Evolutionary conservation across 2,329 filamentous ascomycete genomes (phyloP), one percentile per base, ranked within the genome.

Genomic region (Blumeriella jaapii): DNA sequence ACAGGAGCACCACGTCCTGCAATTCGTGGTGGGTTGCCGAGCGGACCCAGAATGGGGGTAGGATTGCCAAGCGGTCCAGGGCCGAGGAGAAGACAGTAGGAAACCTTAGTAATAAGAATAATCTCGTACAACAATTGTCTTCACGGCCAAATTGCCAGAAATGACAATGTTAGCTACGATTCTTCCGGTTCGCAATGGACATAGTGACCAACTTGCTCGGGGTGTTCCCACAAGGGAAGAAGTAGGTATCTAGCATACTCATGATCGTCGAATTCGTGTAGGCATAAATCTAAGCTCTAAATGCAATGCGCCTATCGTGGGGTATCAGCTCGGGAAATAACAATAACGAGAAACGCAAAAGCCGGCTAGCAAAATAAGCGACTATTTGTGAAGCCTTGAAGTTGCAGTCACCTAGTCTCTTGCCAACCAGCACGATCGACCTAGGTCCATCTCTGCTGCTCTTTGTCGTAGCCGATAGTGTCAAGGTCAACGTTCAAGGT

Each of bases 401-500:
- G 15, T 15, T 14, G 8, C 9, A 27, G 19, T 26, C 24, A 23
- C 10, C 12, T 9, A 9, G 9, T 23, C 13, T 17, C 13, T 22
- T 9, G n/a, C 11, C 2, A 13, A 2, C 6, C 6, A 4, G 18
- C 15, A 3, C 28, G 4, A 13, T 4, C 12, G 10, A 22, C 26
- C 27, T 13, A 35, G 12, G 65, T 57, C 77, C 77, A 82, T 51
- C 61, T 60, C 52, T 78, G 69, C 34, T 59, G 55, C 9, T 61
- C 55, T 39, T 64, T 63, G 54, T 78, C 73, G 52, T 70, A 81
- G 4, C 76, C 77, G 44, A 82, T 76, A n/a, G 70, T 51, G 31
- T 65, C 59, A 4, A 71, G 56, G 36, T 79, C 73, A 38, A 82
- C 69, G 48, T 78, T 76, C 39, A 82, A 59, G 18, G 67, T 72